These are phyloP conservation scores for Mercurialis annua DNA, from an alignment of 345 rosid genomes.

Conservation along the genomic window DNA sequence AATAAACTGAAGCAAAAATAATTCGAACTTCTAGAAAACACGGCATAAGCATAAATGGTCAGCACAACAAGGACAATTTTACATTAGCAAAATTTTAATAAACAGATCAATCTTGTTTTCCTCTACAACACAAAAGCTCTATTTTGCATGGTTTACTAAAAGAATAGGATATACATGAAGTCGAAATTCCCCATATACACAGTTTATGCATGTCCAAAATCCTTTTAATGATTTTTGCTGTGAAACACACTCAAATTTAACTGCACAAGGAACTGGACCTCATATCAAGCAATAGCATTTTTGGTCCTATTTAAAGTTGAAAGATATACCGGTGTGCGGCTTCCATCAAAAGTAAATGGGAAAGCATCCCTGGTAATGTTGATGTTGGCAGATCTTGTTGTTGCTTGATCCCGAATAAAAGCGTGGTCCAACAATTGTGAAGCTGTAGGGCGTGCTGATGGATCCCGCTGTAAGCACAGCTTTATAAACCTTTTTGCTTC, in stretches of 20 bases:
- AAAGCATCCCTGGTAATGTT: constrained; percentile 53
- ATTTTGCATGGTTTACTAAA: neutral
- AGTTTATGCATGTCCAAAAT: neutral
- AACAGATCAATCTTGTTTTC: too few relatives aligned
- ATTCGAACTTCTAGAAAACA: neutral
- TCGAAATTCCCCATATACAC: neutral
- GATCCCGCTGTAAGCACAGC: constrained; percentile 86
- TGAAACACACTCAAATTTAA: neutral
- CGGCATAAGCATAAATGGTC: neutral
- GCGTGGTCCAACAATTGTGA: constrained; percentile 70
- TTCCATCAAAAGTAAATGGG: constrained; percentile 61
- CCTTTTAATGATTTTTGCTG: neutral
- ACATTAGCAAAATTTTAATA: neutral
- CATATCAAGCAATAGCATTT: neutral
- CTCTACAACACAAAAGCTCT: neutral
- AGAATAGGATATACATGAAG: neutral
- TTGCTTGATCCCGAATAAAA: constrained; percentile 60
- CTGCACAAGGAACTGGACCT: neutral
- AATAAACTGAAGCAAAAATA: neutral
- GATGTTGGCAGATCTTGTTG: constrained; percentile 45
- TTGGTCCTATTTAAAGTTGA: neutral
- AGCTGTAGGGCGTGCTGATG: constrained; percentile 80
- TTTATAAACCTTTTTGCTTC: constrained; percentile 75
- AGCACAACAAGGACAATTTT: neutral
- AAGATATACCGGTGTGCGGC: constrained; percentile 56